Evolutionary conservation across 768 basidiomycete species (phyloP).

Genomic region (Amanita molliuscula): DNA sequence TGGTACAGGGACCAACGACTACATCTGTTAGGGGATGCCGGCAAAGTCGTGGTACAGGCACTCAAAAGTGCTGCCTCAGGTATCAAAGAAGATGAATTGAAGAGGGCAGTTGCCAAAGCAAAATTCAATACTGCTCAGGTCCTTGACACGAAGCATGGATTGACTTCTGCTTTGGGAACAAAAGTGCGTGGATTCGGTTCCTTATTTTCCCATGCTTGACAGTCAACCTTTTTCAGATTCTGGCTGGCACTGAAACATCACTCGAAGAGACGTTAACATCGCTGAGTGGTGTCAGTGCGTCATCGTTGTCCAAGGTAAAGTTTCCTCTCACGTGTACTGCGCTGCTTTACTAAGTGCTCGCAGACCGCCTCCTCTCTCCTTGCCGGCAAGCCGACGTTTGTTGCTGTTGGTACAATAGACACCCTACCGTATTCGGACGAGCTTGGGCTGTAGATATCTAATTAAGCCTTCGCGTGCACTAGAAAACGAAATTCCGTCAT

Average conservation of each 20-base stretch:
- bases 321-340: slow-evolving; percentile 1
- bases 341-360: background rate
- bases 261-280: slow-evolving; percentile 54
- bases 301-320: slow-evolving; percentile 63
- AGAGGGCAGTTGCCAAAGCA: slow-evolving; percentile 78
- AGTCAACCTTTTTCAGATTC: slow-evolving; percentile 34
- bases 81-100: slow-evolving; percentile 59
- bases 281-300: slow-evolving; percentile 58
- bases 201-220: background rate
- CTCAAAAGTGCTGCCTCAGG: slow-evolving; percentile 54
- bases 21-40: slow-evolving; percentile 56
- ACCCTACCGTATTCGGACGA: slow-evolving; percentile 79
- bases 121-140: slow-evolving; percentile 72
- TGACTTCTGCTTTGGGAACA: slow-evolving; percentile 48
- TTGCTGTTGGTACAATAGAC: slow-evolving; percentile 73
- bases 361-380: slow-evolving; percentile 61
- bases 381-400: slow-evolving; percentile 74
- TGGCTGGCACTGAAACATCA: slow-evolving; percentile 42
- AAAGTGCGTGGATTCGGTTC: slow-evolving; percentile 37
- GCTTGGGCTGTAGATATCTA: slow-evolving; percentile 51
- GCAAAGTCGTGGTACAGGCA: slow-evolving; percentile 56
- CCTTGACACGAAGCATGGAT: slow-evolving; percentile 60
- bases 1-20: slow-evolving; percentile 60
- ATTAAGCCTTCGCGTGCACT: background rate
- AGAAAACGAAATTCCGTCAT: background rate